phyloP scores from a whole-genome alignment of 306 rosid species.

The Albizia julibrissin region DNA sequence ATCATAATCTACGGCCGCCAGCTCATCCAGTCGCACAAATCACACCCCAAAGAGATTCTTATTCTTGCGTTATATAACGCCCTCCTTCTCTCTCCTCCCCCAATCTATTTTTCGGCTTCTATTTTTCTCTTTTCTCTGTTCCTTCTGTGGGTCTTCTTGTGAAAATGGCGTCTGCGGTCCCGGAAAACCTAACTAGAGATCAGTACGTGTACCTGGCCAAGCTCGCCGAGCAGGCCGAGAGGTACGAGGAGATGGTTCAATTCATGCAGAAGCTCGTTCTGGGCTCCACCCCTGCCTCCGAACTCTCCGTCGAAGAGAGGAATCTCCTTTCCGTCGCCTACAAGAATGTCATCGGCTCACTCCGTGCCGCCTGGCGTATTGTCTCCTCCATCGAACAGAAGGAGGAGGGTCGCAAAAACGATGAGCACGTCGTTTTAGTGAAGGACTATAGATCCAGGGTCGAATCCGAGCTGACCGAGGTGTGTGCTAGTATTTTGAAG shows the following conservation, averaged over 20 bases:
- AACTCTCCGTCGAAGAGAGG: slow-evolving; percentile 70
- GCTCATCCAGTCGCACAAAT: slow-evolving; percentile 33
- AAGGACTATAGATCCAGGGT: slow-evolving; percentile 78
- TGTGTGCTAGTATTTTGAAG: slow-evolving; percentile 58
- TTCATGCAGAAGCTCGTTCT: slow-evolving; percentile 82
- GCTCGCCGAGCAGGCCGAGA: slow-evolving; percentile 76
- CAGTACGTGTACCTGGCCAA: slow-evolving; percentile 72
- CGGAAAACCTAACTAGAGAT: slow-evolving; percentile 65
- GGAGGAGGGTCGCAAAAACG: slow-evolving; percentile 74
- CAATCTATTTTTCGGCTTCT: neutral
- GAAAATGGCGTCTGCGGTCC: slow-evolving; percentile 48
- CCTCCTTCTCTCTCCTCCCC: neutral
- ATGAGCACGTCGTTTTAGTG: slow-evolving; percentile 59
- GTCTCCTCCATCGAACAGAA: slow-evolving; percentile 78
- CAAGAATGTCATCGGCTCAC: slow-evolving; percentile 79
- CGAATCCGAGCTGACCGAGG: slow-evolving; percentile 54
- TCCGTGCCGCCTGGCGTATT: slow-evolving; percentile 78
- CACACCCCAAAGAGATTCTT: neutral
- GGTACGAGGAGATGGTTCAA: slow-evolving; percentile 81
- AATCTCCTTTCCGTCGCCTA: slow-evolving; percentile 72
- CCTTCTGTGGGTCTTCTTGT: neutral
- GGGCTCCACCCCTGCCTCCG: slow-evolving; percentile 59
- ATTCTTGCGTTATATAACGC: neutral
- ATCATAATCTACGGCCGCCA: slow-evolving; percentile 23
- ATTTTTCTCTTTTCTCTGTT: neutral